phyloP scores from a whole-genome alignment of 805 yeast species.

The Wickerhamomyces chaumierensis region DNA sequence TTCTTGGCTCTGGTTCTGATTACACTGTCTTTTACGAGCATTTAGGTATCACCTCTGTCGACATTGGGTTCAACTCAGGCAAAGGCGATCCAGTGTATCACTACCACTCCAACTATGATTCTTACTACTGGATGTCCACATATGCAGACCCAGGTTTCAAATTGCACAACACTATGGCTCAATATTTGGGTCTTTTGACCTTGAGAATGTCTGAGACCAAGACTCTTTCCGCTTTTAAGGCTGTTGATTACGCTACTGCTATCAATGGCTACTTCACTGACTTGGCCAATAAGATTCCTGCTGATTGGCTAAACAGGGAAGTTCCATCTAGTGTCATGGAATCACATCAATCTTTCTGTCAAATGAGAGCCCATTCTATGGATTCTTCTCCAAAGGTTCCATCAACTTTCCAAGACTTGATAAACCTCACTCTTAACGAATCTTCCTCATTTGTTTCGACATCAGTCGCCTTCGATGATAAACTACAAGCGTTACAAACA shows the following conservation, averaged over 20 bases:
- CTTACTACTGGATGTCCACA: conserved; percentile 57
- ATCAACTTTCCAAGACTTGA: conserved; percentile 17
- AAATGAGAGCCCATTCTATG: conserved; percentile 6
- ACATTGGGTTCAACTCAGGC: conserved; percentile 39
- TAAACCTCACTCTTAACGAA: conserved; percentile 19
- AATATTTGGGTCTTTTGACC: conserved; percentile 38
- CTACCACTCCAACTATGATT: conserved; percentile 68
- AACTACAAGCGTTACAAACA: conserved; percentile 11
- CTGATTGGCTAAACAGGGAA: conserved; percentile 23
- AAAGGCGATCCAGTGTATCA: conserved; percentile 51
- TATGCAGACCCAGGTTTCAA: conserved; percentile 54
- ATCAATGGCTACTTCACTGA: conserved; percentile 27
- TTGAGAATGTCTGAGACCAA: conserved; percentile 38
- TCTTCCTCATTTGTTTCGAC: conserved; percentile 15
- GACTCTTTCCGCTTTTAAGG: conserved; percentile 28
- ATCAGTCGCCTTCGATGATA: conserved; percentile 19
- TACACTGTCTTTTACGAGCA: conserved; percentile 51
- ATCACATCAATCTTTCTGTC: conserved; percentile 3
- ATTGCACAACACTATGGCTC: conserved; percentile 44
- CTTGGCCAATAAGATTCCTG: conserved; percentile 26
- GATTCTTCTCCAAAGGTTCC: conserved; percentile 4
- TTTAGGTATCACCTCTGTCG: conserved; percentile 49
- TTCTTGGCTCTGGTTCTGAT: conserved; percentile 65
- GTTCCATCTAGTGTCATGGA: conserved; percentile 2
- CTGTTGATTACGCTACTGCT: conserved; percentile 27